Percentiles rank a stretch among this genome's conserved stretches.
These are phyloP conservation scores for Obelidium mucronatum DNA, from an alignment of 192 early-diverging fungal genomes.

Conservation along the genomic window DNA sequence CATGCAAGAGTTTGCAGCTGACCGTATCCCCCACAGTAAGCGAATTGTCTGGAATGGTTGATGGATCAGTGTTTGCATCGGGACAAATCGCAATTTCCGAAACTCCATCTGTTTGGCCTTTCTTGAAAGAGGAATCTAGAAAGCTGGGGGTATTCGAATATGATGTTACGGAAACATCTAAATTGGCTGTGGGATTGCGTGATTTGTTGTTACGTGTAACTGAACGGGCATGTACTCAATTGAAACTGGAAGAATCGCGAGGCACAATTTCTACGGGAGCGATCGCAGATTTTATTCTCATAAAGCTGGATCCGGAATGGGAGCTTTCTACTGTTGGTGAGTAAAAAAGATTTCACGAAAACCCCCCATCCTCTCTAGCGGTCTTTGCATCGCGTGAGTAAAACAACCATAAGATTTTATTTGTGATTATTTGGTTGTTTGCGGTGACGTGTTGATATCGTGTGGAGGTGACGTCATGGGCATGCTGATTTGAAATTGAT, in stretches of 20 bases:
- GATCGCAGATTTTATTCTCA: slow-evolving; percentile 37
- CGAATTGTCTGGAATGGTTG: no score
- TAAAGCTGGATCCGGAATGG: slow-evolving; percentile 39
- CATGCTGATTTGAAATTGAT: neutral
- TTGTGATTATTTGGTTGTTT: no score
- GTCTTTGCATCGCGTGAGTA: neutral
- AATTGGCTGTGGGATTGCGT: neutral
- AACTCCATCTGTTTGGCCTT: slow-evolving; percentile 31
- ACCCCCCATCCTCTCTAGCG: no score
- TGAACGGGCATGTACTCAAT: neutral
- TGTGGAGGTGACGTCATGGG: no score
- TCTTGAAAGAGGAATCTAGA: neutral
- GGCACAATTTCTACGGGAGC: slow-evolving; percentile 14
- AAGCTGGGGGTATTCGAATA: neutral
- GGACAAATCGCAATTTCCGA: slow-evolving; percentile 16
- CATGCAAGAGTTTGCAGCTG: neutral
- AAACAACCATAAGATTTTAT: no score
- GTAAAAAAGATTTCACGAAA: slow-evolving; percentile 3
- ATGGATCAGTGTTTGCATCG: no score
- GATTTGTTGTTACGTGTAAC: slow-evolving; percentile 19
- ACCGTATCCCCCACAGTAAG: no score
- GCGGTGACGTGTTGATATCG: no score
- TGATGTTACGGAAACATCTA: neutral
- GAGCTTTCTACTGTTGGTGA: slow-evolving; percentile 27
- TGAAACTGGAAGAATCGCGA: slow-evolving; percentile 22